Evolutionary conservation across 768 basidiomycete species (phyloP).

Genomic region (Strobilomyces dryophilus): DNA sequence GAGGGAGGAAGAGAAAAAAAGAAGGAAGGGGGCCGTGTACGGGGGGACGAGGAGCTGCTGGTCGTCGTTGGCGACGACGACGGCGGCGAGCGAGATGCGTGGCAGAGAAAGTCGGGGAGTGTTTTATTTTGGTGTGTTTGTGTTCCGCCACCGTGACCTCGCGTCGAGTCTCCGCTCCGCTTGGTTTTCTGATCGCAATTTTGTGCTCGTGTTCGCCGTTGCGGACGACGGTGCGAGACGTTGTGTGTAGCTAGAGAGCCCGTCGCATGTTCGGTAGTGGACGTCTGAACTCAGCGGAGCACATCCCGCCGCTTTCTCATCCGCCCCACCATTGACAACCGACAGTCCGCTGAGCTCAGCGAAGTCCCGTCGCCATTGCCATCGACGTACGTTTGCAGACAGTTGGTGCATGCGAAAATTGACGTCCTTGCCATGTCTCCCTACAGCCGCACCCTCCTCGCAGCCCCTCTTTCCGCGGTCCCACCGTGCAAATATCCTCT

Average conservation of each 20-base stretch:
- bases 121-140: slow-evolving; percentile 22
- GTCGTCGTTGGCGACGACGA: slow-evolving; percentile 30
- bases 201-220: slow-evolving; percentile 1
- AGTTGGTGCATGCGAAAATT: slow-evolving; percentile 13
- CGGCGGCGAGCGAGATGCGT: slow-evolving; percentile 25
- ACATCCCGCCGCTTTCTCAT: slow-evolving; percentile 1
- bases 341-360: slow-evolving; percentile 36
- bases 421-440: slow-evolving; percentile 27
- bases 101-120: slow-evolving; percentile 23
- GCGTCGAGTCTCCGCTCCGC: background rate
- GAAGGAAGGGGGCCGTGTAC: slow-evolving; percentile 21
- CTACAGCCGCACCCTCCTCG: slow-evolving; percentile 7
- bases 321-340: slow-evolving; percentile 12
- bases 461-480: slow-evolving; percentile 18
- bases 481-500: slow-evolving; percentile 11
- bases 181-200: background rate
- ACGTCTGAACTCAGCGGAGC: slow-evolving; percentile 29
- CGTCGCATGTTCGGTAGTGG: slow-evolving; percentile 4
- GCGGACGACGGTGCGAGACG: background rate
- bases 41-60: slow-evolving; percentile 6
- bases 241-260: slow-evolving; percentile 1
- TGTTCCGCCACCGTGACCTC: slow-evolving; percentile 11
- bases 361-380: slow-evolving; percentile 22
- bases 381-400: slow-evolving; percentile 26
- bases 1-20: slow-evolving; percentile 17